These are phyloP conservation scores for Eutrema salsugineum DNA, from an alignment of 441 rosid genomes.

Conservation along the genomic window DNA sequence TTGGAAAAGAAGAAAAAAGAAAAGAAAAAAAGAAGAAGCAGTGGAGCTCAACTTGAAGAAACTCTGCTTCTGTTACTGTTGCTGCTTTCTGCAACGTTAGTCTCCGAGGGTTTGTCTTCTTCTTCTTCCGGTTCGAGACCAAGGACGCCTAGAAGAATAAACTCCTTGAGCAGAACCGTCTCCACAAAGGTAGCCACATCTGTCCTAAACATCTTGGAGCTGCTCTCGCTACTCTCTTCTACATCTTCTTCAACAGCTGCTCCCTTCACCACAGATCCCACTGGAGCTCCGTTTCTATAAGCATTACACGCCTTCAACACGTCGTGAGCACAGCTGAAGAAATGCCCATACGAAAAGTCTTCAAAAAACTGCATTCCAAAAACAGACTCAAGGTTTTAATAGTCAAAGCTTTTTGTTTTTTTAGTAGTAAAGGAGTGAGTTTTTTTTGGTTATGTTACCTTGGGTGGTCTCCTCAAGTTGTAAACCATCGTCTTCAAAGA, in stretches of 20 bases:
- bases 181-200: conserved; percentile 39
- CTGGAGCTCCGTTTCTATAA: conserved; percentile 69
- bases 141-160: conserved; percentile 48
- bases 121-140: conserved; percentile 36
- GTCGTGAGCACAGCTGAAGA: conserved; percentile 51
- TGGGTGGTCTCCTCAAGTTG: conserved; percentile 68
- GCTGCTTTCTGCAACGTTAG: conserved; percentile 19
- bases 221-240: conserved; percentile 38
- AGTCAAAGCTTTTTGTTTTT: neutral
- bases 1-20: neutral
- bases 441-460: conserved; percentile 39
- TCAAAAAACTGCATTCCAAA: conserved; percentile 58
- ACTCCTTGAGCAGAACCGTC: conserved; percentile 44
- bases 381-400: conserved; percentile 3
- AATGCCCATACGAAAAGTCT: conserved; percentile 75
- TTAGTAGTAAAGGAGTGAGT: neutral
- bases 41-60: conserved; percentile 18
- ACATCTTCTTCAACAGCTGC: conserved; percentile 52
- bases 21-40: neutral
- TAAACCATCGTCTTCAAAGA: conserved; percentile 77
- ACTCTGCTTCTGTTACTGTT: neutral
- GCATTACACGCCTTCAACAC: conserved; percentile 72
- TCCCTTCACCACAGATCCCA: conserved; percentile 58
- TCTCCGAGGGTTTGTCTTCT: conserved; percentile 4
- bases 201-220: conserved; percentile 47